Evolutionary conservation across 163 green algal species (phyloP).

Genomic region (Scenedesmus sp.): DNA sequence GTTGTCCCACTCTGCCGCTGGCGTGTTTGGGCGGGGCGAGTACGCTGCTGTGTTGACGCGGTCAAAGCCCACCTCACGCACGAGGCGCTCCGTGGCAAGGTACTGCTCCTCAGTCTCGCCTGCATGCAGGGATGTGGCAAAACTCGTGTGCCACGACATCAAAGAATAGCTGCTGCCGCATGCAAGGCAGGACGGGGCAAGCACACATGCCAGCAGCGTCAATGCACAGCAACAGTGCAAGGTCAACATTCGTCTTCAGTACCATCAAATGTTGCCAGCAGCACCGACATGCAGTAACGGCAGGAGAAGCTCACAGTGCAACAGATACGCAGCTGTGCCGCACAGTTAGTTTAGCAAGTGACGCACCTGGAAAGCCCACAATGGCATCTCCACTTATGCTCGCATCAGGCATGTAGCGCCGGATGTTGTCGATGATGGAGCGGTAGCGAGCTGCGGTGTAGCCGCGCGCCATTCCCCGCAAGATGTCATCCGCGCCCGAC

Average conservation of each 20-base stretch:
- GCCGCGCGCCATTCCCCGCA: conserved; percentile 89
- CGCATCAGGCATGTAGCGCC: conserved; percentile 95
- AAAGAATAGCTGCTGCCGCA: no score
- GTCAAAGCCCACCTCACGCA: conserved; percentile 95
- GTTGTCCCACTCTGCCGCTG: conserved; percentile 89
- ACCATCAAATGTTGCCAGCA: no score
- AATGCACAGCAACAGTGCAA: not conserved
- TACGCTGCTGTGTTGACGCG: conserved; percentile 98
- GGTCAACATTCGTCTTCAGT: not conserved
- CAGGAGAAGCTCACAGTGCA: not conserved
- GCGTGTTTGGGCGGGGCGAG: conserved; percentile 93
- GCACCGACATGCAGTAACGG: not conserved
- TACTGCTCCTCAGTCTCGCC: conserved; percentile 98
- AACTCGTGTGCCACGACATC: not conserved
- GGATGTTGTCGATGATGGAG: conserved; percentile 95
- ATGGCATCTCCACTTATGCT: conserved; percentile 94
- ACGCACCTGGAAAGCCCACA: conserved; percentile 88
- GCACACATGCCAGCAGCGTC: not conserved
- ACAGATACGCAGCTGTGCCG: not conserved
- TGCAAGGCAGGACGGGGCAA: not conserved
- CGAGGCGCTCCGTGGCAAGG: conserved; percentile 85
- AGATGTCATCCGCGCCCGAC: conserved; percentile 93
- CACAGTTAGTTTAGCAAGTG: not conserved
- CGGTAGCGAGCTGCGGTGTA: conserved; percentile 88
- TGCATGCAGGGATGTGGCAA: conserved; percentile 5